A percentile compares a stretch with the other conserved stretches of the same genome.
phyloP scores from a whole-genome alignment of 768 basidiomycete species.

The Boletellus ananiceps region DNA sequence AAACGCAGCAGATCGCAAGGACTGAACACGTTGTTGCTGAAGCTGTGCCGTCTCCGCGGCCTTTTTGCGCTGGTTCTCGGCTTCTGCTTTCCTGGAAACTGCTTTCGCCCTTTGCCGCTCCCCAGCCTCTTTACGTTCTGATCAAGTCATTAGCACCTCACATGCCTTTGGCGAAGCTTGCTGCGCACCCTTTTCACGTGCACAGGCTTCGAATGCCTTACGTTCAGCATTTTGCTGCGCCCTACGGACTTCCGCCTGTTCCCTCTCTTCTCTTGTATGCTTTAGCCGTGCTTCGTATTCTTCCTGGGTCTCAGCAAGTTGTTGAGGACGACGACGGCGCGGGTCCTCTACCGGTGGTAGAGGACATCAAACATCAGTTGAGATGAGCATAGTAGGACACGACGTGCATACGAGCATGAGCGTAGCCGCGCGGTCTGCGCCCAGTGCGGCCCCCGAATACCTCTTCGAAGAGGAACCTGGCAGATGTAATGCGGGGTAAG shows the following conservation, averaged over 20 bases:
- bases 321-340: slow-evolving; percentile 14
- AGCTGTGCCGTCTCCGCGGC: slow-evolving; percentile 46
- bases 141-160: slow-evolving; percentile 11
- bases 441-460: slow-evolving; percentile 36
- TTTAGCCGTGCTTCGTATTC: slow-evolving; percentile 51
- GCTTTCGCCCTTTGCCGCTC: slow-evolving; percentile 53
- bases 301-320: slow-evolving; percentile 43
- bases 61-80: slow-evolving; percentile 40
- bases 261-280: slow-evolving; percentile 48
- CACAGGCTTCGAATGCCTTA: slow-evolving; percentile 41
- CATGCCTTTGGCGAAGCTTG: slow-evolving; percentile 1
- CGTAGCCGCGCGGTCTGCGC: slow-evolving; percentile 13
- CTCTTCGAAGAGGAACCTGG: slow-evolving; percentile 48
- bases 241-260: slow-evolving; percentile 47
- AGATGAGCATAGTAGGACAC: slow-evolving; percentile 8
- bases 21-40: slow-evolving; percentile 49
- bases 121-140: slow-evolving; percentile 52
- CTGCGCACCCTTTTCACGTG: slow-evolving; percentile 48
- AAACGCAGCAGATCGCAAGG: slow-evolving; percentile 57
- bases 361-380: slow-evolving; percentile 7
- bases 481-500: slow-evolving; percentile 3
- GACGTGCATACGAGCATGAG: slow-evolving; percentile 26
- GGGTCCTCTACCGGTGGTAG: slow-evolving; percentile 14
- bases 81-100: slow-evolving; percentile 53
- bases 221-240: slow-evolving; percentile 43